phyloP scores from a whole-genome alignment of 169 alveolate genomes.

The Plasmodium berghei region DNA sequence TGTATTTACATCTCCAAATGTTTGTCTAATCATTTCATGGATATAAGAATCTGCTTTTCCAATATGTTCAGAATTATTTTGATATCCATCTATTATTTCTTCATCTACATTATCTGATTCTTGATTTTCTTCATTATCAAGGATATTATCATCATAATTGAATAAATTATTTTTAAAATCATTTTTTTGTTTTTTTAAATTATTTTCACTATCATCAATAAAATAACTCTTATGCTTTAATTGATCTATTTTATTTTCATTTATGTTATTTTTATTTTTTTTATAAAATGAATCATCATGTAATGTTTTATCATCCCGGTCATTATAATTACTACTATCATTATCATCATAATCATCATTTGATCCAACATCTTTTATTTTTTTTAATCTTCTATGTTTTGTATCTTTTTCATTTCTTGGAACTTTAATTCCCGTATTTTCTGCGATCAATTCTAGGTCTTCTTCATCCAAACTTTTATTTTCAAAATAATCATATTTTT shows the following conservation, averaged over 20 bases:
- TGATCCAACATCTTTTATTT: conserved; percentile 61
- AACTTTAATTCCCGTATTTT: conserved; percentile 82
- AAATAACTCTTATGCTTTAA: conserved; percentile 49
- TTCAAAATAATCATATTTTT: conserved; percentile 80
- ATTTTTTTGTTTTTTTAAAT: conserved; percentile 36
- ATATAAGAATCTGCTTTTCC: conserved; percentile 46
- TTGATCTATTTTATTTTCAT: conserved; percentile 37
- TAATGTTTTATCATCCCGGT: too few relatives aligned
- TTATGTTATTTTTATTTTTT: conserved; percentile 72
- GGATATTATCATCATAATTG: conserved; percentile 41
- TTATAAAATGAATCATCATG: conserved; percentile 58
- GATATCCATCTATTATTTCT: conserved; percentile 37
- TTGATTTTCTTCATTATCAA: conserved; percentile 23
- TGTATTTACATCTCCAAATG: conserved; percentile 71
- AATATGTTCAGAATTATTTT: conserved; percentile 19
- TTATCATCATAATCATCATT: conserved; percentile 80
- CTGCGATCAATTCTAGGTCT: conserved; percentile 85
- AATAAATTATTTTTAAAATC: conserved; percentile 29
- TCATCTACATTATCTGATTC: conserved; percentile 8
- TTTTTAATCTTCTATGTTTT: conserved; percentile 74
- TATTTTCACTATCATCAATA: conserved; percentile 65
- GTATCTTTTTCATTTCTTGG: conserved; percentile 81
- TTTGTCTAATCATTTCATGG: conserved; percentile 57
- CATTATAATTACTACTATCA: background rate
- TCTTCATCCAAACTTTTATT: conserved; percentile 85